These are phyloP conservation scores for Cercophora newfieldiana DNA, from an alignment of 495 filamentous ascomycete genomes.

Conservation along the genomic window DNA sequence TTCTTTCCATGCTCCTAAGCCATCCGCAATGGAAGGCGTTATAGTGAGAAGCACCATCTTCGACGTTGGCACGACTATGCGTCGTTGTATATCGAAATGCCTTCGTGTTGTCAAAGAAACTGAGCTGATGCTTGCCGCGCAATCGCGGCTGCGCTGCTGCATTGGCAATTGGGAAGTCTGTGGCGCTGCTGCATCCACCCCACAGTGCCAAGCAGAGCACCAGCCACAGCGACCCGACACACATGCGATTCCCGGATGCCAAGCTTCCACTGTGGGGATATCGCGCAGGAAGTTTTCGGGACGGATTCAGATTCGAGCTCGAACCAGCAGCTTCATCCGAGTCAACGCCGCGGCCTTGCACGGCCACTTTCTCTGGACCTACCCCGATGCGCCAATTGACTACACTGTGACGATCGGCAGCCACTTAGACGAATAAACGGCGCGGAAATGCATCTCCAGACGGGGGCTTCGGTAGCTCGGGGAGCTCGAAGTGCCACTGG, in stretches of 20 bases:
- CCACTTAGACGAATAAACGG: constrained; percentile 33
- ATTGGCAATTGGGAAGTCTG: background rate
- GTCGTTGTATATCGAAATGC: background rate
- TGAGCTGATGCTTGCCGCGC: constrained; percentile 8
- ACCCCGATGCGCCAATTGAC: constrained; percentile 25
- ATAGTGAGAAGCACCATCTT: constrained; percentile 78
- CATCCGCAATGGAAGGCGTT: constrained; percentile 68
- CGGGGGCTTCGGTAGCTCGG: constrained; percentile 38
- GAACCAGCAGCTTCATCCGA: background rate
- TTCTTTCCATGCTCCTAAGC: constrained; percentile 43
- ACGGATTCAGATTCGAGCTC: background rate
- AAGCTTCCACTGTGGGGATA: constrained; percentile 2
- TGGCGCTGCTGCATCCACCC: background rate
- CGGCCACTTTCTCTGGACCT: background rate
- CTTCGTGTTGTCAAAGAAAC: background rate
- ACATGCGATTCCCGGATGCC: background rate
- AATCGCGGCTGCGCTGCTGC: background rate
- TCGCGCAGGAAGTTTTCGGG: constrained; percentile 17
- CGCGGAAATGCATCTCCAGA: constrained; percentile 43
- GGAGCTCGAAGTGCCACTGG: constrained; percentile 28
- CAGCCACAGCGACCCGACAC: constrained; percentile 5
- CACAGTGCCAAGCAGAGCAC: background rate
- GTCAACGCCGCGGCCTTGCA: background rate
- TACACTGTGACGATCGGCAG: constrained; percentile 20
- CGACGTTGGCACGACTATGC: background rate